phyloP scores from a whole-genome alignment of 2,329 filamentous ascomycete species.

The Hirsutella rhossiliensis region DNA sequence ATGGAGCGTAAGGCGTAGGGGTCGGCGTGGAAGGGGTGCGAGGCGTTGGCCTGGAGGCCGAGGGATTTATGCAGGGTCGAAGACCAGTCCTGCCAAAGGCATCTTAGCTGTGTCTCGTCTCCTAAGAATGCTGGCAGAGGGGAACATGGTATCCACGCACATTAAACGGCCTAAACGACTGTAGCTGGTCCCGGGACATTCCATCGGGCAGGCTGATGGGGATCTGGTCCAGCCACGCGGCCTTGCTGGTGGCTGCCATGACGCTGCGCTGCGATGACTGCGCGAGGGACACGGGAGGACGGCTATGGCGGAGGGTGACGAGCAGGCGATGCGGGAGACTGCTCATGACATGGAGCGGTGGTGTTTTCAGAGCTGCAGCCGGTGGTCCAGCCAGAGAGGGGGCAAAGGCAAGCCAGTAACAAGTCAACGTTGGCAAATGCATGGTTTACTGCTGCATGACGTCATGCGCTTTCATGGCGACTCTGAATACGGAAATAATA shows the following conservation, averaged over 20 bases:
- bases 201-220: conserved; percentile 27
- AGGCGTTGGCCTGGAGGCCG: conserved; percentile 25
- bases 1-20: conserved; percentile 40
- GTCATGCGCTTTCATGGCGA: background rate
- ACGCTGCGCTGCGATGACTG: background rate
- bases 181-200: conserved; percentile 27
- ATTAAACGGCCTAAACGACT: conserved; percentile 33
- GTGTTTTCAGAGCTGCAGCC: background rate
- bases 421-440: too few species aligned
- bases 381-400: too few species aligned
- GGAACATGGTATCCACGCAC: too few species aligned
- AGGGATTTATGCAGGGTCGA: conserved; percentile 33
- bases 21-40: conserved; percentile 40
- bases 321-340: background rate
- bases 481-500: too few species aligned
- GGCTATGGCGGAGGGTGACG: too few species aligned
- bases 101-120: too few species aligned
- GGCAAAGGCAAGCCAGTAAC: too few species aligned
- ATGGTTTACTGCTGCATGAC: background rate
- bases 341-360: background rate
- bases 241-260: background rate
- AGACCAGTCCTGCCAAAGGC: conserved; percentile 32
- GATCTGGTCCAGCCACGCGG: conserved; percentile 12
- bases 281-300: too few species aligned
- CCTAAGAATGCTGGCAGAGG: too few species aligned